A percentile compares a stretch with the other conserved stretches of the same genome.
Conservation (phyloP, 2,329 filamentous ascomycete species). For the Xylaria sp. region DNA sequence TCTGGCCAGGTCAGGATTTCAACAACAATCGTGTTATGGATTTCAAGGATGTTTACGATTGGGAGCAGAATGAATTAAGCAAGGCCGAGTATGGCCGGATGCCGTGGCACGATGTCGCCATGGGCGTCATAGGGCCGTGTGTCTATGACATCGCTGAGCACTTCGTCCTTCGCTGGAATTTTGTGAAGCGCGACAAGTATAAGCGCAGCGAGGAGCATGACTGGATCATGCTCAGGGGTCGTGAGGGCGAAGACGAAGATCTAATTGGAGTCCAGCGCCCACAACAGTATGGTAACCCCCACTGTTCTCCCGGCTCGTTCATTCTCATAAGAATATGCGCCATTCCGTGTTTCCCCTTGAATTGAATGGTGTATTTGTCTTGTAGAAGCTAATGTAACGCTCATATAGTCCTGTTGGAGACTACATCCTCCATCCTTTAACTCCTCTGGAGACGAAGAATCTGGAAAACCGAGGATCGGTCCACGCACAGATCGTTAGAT, state of each 20-base stretch:
- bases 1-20: slow-evolving; percentile 95
- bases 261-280: slow-evolving; percentile 83
- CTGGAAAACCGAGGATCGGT: slow-evolving; percentile 65
- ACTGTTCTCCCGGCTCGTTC: background rate
- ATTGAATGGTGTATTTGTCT: background rate
- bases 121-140: slow-evolving; percentile 83
- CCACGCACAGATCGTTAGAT: slow-evolving; percentile 79
- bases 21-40: slow-evolving; percentile 98
- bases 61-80: slow-evolving; percentile 87
- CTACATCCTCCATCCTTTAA: slow-evolving; percentile 75
- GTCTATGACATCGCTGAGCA: slow-evolving; percentile 95
- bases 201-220: slow-evolving; percentile 80
- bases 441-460: slow-evolving; percentile 61
- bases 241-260: slow-evolving; percentile 73
- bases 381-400: slow-evolving; percentile 1
- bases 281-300: slow-evolving; percentile 48
- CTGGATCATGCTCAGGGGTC: slow-evolving; percentile 76
- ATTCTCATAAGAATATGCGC: background rate
- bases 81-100: slow-evolving; percentile 91
- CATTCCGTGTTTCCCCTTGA: background rate
- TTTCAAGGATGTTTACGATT: slow-evolving; percentile 83
- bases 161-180: slow-evolving; percentile 93
- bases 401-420: slow-evolving; percentile 66
- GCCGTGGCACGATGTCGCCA: slow-evolving; percentile 96
- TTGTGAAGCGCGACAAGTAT: slow-evolving; percentile 95